Base-by-base conservation (phyloP, 2,329 filamentous ascomycete genomes). In the Scedosporium apiospermum region DNA sequence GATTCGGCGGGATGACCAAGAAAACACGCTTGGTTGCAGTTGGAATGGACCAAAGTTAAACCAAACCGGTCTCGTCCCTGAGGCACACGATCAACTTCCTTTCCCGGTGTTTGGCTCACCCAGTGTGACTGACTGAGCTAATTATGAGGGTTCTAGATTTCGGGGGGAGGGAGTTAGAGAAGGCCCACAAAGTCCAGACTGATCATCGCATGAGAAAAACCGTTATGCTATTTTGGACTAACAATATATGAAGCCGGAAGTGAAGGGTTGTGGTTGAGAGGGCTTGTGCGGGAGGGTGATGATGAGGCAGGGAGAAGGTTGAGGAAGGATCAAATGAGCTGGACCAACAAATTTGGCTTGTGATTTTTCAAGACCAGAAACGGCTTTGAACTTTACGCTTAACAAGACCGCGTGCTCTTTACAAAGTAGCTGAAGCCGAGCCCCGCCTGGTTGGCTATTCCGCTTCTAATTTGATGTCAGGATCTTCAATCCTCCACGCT, bases 61-160 rank as follows among this genome's bases (percentile, higher is more conserved):
- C 41, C 58, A 60, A 60, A 21, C 58, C 58, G 41, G 26, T 60
- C 44, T 60, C 41, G 58, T 53, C 49, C 49, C 23, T n/a, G 66
- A 70, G 67, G 73, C 74, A 76, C 74, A 74, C 74, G 74, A 76
- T 72, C 72, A 72, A 65, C 75, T 76, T 64, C 74, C 73, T 65
- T 72, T 74, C 70, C 68, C 66, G 21, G 49, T 53, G n/a, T 53
- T 53, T n/a, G 21, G 10, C n/a, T 21, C 23, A 18, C 10, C 21
- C n/a, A n/a, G 23, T 9, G 49, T 18, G 10, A 21, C 49, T 4
- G 49, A 26, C 49, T 53, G 21, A 21, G n/a, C 49, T 18, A 18
- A 53, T 1, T 21, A 12, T 26, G 21, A 26, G n/a, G 21, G 10
- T 53, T 53, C 49, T 53, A 53, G 49, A 26, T 21, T 21, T 53